Evolutionary conservation across 768 basidiomycete genomes (phyloP).

Genomic region (Tulasnella calospora): DNA sequence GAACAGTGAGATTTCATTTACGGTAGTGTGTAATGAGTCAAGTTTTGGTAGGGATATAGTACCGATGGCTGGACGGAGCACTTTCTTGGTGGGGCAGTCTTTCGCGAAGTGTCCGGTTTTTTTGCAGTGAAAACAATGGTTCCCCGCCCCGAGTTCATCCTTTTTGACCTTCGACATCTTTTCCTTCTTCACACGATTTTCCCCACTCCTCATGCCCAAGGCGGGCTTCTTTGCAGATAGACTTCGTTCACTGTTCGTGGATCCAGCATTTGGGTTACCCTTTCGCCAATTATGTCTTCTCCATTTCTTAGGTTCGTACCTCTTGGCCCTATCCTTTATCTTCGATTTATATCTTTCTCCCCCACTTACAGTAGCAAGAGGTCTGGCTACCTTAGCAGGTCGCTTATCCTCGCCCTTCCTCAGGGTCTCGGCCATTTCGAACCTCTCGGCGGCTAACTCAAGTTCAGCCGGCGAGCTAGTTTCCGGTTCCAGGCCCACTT

Average conservation of each 20-base stretch:
- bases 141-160: constrained; percentile 2
- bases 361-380: too few relatives aligned
- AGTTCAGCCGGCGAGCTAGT: constrained; percentile 3
- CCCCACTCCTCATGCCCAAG: neutral
- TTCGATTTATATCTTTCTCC: neutral
- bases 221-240: neutral
- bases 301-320: neutral
- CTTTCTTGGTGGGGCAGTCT: constrained; percentile 1
- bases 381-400: neutral
- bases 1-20: too few relatives aligned
- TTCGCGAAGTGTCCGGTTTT: neutral
- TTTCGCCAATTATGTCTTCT: neutral
- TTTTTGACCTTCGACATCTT: neutral
- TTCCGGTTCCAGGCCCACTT: neutral
- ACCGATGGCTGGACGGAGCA: neutral
- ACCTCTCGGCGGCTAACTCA: neutral
- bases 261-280: neutral
- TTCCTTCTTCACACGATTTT: neutral
- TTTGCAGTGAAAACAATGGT: constrained; percentile 12
- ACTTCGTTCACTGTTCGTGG: neutral
- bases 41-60: neutral
- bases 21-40: neutral
- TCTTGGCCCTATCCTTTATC: neutral
- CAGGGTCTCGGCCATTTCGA: neutral
- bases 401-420: neutral